Percentiles rank a stretch among this genome's conserved stretches.
Conservation (phyloP, 2,329 filamentous ascomycete species). For the Clarireedia sp. region DNA sequence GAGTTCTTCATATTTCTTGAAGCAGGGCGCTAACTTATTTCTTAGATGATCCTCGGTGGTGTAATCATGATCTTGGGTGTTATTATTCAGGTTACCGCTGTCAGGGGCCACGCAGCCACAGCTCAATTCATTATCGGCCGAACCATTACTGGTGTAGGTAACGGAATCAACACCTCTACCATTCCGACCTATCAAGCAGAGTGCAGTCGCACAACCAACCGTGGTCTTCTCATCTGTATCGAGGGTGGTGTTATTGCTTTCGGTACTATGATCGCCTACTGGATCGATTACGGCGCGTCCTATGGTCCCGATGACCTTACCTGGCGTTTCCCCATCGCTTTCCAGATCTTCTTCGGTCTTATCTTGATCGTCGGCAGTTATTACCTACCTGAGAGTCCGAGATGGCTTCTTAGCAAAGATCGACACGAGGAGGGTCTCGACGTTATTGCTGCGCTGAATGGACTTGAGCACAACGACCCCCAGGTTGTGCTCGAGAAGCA, state of each 20-base stretch:
- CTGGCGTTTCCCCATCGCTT: constrained; percentile 81
- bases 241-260: constrained; percentile 52
- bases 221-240: constrained; percentile 42
- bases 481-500: constrained; percentile 28
- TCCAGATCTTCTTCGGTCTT: constrained; percentile 89
- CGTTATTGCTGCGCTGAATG: constrained; percentile 93
- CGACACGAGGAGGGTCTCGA: constrained; percentile 96
- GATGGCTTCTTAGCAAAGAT: constrained; percentile 94
- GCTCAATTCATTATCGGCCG: constrained; percentile 49
- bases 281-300: constrained; percentile 96
- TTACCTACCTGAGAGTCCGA: constrained; percentile 90
- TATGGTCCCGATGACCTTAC: constrained; percentile 77
- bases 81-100: constrained; percentile 33
- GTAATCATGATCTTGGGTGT: constrained; percentile 52
- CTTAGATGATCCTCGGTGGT: constrained; percentile 46
- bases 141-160: constrained; percentile 42
- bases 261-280: constrained; percentile 78
- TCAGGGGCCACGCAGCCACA: constrained; percentile 32
- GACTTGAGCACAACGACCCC: constrained; percentile 42
- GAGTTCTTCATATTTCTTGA: background rate
- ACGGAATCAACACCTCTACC: constrained; percentile 43
- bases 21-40: constrained; percentile 19
- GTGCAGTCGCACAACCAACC: constrained; percentile 32
- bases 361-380: constrained; percentile 77
- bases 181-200: constrained; percentile 60